Base-by-base conservation (phyloP, 768 basidiomycete genomes). In the Lentinus brumalis region DNA sequence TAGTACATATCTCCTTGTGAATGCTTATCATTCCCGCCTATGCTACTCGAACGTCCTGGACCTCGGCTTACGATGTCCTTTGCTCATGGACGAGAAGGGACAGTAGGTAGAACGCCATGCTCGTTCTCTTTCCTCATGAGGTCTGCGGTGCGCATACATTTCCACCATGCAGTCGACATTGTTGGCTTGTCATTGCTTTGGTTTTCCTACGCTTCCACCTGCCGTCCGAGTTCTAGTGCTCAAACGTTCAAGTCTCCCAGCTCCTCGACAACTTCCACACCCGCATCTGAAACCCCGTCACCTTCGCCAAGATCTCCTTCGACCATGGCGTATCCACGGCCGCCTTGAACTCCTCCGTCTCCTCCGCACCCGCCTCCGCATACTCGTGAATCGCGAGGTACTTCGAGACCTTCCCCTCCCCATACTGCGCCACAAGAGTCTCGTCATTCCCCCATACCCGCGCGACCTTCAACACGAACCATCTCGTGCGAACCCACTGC, bases 291-390 rank as follows among this genome's bases (percentile, higher is more conserved):
- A 67, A 65, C 44, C 70, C 61, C 12, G 72, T 53, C 7, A 79
- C 71, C 7, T 65, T 56, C 35, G 67, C 61, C 44, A 80, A 70
- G 5, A 79, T 74, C 53, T 71, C 67, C 29, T 68, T 73, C 63
- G 76, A 71, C 81, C 81, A 81, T 39, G 77, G 73, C 16, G 82
- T 82, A 44, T 69, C 71, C 10, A 71, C 73, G 6, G 81, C 79
- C 10, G 67, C 64, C 59, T 74, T 9, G 42, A 44, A 44, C 42
- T 44, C 42, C 7, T 67, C 53, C 2, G 72, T 73, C 32, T 67
- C 58, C 55, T 78, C 75, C 21, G 71, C 75, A 0, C 62, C 67
- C 74, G 18, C 15, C 8, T 18, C 42, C 10, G 42, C 15, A 5
- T 76, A 81, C 44, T 77, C 78, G 71, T 81, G 77, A 50, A 79